Base-by-base conservation (phyloP, 2,329 filamentous ascomycete genomes). In the Cladosporium sp. region DNA sequence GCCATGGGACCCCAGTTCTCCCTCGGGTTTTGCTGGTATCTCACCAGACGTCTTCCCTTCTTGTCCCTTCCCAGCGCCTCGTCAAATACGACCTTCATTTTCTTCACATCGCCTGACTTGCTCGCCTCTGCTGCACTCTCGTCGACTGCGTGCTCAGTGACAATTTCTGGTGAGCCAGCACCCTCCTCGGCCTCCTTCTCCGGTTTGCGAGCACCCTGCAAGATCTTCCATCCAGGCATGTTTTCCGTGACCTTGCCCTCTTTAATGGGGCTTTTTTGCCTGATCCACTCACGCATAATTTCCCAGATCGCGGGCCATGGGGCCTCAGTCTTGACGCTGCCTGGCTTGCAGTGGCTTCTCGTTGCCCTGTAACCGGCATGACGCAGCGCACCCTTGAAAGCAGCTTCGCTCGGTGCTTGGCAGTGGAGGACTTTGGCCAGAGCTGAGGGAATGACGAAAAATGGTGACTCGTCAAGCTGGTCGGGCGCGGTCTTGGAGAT, bases 1-100 rank as follows among this genome's bases (percentile, higher is more conserved):
- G 67, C 65, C 81, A 95, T 82, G 1, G 93, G 93, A 0, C 93
- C 93, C 93, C 93, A 98, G 67, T 97, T 93, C 62, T 89, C 84
- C 53, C 85, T 77, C 39, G 93, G 93, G 65, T 97, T 97, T 53
- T 84, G 72, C 72, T 95, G 93, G 68, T 96, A 98, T 55, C 92
- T 78, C 48, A 94, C 83, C 39, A 94, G 76, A 56, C 84, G 85
- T 65, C 80, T 84, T 47, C 61, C 63, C 30, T 42, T 73, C 55
- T 74, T 78, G 53, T 88, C 84, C 58, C 77, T 84, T 0, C 91
- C 92, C 11, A 96, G 75, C 49, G 75, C 67, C 57, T 93, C 88
- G 65, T 97, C 84, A 65, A 98, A 97, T 1, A 84, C 79, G 51
- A 90, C 79, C 35, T 82, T 73, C 55, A 83, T 68, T 38, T 77